phyloP scores from a whole-genome alignment of 2,329 filamentous ascomycete species.

The Coniochaeta ligniaria region DNA sequence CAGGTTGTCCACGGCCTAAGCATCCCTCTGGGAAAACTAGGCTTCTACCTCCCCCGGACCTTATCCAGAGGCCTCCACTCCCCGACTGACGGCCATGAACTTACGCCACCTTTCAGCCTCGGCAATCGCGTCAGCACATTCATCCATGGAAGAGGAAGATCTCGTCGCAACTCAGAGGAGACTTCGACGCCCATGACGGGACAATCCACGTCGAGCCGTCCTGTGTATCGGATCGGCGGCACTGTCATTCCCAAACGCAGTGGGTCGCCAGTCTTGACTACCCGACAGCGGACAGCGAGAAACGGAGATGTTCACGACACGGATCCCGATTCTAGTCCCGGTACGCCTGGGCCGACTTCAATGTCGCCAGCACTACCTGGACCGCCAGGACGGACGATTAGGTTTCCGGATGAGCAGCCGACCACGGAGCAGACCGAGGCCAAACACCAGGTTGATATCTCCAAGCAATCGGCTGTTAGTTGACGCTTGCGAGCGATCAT shows the following conservation, averaged over 20 bases:
- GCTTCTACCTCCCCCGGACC: constrained; percentile 55
- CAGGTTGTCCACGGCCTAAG: constrained; percentile 75
- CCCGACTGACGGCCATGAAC: constrained; percentile 12
- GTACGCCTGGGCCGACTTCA: background rate
- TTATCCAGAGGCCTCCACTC: constrained; percentile 38
- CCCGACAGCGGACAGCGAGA: background rate
- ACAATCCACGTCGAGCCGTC: constrained; percentile 14
- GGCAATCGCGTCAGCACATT: constrained; percentile 22
- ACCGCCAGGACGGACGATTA: constrained; percentile 27
- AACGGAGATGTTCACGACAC: background rate
- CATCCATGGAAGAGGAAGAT: constrained; percentile 11
- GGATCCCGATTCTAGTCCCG: background rate
- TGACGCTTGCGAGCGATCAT: background rate
- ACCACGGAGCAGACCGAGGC: background rate
- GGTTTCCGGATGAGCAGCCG: constrained; percentile 33
- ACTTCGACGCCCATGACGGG: constrained; percentile 5
- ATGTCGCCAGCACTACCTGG: background rate
- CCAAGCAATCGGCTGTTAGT: background rate
- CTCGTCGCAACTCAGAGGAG: constrained; percentile 6
- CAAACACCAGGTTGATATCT: background rate
- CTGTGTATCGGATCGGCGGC: constrained; percentile 33
- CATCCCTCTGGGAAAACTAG: constrained; percentile 67
- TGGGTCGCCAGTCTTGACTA: background rate
- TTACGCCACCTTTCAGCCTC: constrained; percentile 17
- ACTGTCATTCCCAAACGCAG: constrained; percentile 20